Percentiles rank a stretch among this genome's conserved stretches.
phyloP scores from a whole-genome alignment of 2,329 filamentous ascomycete genomes.

The Colletotrichum chlorophyti region DNA sequence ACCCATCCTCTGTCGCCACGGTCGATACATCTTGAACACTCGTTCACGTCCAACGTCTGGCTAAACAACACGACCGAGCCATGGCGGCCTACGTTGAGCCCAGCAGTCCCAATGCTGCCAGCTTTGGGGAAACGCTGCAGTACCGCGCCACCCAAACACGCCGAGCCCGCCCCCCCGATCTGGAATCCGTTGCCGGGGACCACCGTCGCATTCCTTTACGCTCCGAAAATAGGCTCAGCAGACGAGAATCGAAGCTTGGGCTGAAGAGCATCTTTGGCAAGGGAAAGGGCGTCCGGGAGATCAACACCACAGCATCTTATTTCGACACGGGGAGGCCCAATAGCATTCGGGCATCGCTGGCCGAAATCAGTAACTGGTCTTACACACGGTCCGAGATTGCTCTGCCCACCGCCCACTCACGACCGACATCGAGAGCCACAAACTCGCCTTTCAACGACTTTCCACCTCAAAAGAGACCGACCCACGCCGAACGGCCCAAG shows the following conservation, averaged over 20 bases:
- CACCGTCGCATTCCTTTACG: slow-evolving; percentile 51
- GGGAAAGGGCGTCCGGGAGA: slow-evolving; percentile 45
- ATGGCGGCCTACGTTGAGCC: slow-evolving; percentile 29
- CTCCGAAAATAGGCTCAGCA: slow-evolving; percentile 45
- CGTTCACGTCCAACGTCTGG: background rate
- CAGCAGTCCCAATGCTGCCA: slow-evolving; percentile 15
- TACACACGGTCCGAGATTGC: slow-evolving; percentile 34
- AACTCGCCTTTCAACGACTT: slow-evolving; percentile 20
- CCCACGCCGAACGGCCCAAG: slow-evolving; percentile 16
- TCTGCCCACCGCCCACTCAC: slow-evolving; percentile 1
- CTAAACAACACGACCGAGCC: slow-evolving; percentile 7
- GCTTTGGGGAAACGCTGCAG: slow-evolving; percentile 36
- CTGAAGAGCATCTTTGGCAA: slow-evolving; percentile 59
- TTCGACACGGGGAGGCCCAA: slow-evolving; percentile 40
- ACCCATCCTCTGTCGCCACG: background rate
- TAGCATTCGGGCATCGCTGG: slow-evolving; percentile 53
- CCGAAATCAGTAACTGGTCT: slow-evolving; percentile 52
- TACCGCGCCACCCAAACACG: slow-evolving; percentile 40
- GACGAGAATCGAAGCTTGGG: slow-evolving; percentile 59
- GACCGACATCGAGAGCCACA: slow-evolving; percentile 12
- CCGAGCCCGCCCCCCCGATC: slow-evolving; percentile 47
- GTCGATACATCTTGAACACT: background rate
- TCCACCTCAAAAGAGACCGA: slow-evolving; percentile 10
- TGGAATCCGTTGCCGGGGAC: slow-evolving; percentile 35
- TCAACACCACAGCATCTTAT: slow-evolving; percentile 38